Evolutionary conservation across 495 filamentous ascomycete genomes (phyloP), one percentile per base, ranked within the genome.

Genomic region (Aspergillus olivimuriae): DNA sequence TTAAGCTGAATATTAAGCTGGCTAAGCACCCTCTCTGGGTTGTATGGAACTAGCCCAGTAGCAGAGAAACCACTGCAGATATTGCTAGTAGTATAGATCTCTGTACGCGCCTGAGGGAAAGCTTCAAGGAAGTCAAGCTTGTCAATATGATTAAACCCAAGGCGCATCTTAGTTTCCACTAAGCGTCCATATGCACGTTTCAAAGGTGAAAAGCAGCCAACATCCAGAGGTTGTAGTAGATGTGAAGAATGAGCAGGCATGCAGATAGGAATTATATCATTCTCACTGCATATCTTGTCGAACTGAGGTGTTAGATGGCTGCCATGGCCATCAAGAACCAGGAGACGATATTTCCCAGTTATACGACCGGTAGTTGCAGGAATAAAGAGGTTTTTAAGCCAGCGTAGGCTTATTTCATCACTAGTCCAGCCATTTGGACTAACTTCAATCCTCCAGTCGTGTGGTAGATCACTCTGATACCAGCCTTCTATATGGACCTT

Each of bases 361-460:
- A 17, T 40, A 39, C 41, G n/a, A 4, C 14, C 20, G 16, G 19
- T 36, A 23, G 48, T 57, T 14, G 21, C 10, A 16, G 34, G 42
- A 46, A 51, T 51, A 46, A 51, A 54, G 42, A 36, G 16, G 7
- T 47, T 46, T 39, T 50, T 4, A 44, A 54, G 51, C 47, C 37
- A 54, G 31, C 33, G 35, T 18, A 47, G 36, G 6, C 46, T 30
- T 23, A 53, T 53, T 34, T 58, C 24, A 45, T 64, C 52, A 22
- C 15, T 53, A 15, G 52, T 71, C 60, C 50, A 71, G 9, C 61
- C 48, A 32, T 44, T 42, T 10, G 47, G 44, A 49, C 43, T 50
- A 22, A 68, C 49, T 28, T 49, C 22, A 20, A 49, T 31, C 4
- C 45, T 33, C 37, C 21, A 58, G 33, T 58, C 36, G 17, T 17